These are phyloP conservation scores for Ulota crispa DNA, from an alignment of 225 moss, liverwort and hornwort genomes.

Conservation along the genomic window DNA sequence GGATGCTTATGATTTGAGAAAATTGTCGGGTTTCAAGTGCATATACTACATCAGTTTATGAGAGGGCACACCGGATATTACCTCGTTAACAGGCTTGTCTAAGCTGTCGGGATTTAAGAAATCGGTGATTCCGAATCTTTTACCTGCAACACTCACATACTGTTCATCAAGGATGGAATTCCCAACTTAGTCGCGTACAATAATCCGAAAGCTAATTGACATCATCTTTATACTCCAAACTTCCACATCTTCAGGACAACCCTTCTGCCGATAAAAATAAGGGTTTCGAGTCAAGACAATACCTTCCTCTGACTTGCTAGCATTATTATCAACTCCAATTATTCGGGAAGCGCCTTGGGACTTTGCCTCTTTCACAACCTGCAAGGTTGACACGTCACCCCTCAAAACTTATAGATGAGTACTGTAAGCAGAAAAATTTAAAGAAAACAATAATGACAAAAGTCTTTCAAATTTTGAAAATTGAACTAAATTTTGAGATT, in stretches of 20 bases:
- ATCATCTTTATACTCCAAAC: not conserved
- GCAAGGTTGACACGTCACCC: constrained; percentile 8
- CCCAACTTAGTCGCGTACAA: not conserved
- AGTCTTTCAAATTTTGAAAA: not conserved
- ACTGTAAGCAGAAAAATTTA: not conserved
- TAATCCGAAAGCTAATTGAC: not conserved
- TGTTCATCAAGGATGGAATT: constrained; percentile 12
- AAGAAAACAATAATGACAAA: not conserved
- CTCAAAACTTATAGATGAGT: not conserved
- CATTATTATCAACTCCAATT: constrained; percentile 71
- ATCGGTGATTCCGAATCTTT: constrained; percentile 72
- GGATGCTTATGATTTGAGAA: not conserved
- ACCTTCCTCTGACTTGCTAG: constrained; percentile 67
- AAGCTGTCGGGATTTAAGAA: constrained; percentile 67
- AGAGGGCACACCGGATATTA: constrained; percentile 16
- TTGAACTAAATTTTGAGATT: not conserved
- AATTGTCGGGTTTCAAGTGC: not conserved
- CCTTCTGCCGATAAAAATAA: not conserved
- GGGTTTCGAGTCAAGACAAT: not conserved
- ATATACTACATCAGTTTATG: not conserved
- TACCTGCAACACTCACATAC: constrained; percentile 46
- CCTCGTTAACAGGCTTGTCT: constrained; percentile 70
- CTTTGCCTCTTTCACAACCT: constrained; percentile 87
- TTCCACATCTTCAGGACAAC: not conserved
- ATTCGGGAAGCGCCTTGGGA: constrained; percentile 77